Conservation (phyloP, 179 eudicot genomes). For the Beta macrorhiza region DNA sequence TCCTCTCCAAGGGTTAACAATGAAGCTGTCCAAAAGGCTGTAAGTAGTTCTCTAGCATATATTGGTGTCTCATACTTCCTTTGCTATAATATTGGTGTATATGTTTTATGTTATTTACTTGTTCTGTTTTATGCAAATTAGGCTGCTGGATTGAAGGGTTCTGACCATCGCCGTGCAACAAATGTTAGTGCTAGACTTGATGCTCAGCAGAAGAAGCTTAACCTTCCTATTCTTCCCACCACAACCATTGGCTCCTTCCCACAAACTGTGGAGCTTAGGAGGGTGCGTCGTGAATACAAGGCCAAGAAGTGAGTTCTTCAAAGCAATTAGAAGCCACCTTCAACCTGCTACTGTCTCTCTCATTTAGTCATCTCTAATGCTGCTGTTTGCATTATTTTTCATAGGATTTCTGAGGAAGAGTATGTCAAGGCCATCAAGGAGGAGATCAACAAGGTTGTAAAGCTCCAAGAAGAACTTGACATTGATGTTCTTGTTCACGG, state of each 20-base stretch:
- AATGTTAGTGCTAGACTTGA: conserved; percentile 78
- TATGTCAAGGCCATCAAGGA: conserved; percentile 74
- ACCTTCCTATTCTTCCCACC: conserved; percentile 82
- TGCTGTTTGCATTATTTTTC: conserved; percentile 6
- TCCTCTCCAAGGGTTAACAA: conserved; percentile 85
- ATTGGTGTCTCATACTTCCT: background rate
- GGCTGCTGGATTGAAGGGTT: conserved; percentile 84
- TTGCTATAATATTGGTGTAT: background rate
- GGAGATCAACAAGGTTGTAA: conserved; percentile 83
- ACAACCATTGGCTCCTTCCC: conserved; percentile 95
- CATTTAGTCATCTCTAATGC: background rate
- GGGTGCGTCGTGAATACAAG: conserved; percentile 87
- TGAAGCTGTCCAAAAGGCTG: conserved; percentile 84
- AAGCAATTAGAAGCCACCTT: background rate
- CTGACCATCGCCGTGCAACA: conserved; percentile 86
- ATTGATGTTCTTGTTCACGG: conserved; percentile 94
- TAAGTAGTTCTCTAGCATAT: conserved; percentile 36
- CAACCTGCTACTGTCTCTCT: background rate
- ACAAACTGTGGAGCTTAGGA: conserved; percentile 81
- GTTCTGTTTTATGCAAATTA: conserved; percentile 22
- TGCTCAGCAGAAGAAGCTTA: conserved; percentile 91
- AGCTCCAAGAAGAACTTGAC: conserved; percentile 93
- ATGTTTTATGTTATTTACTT: conserved; percentile 4
- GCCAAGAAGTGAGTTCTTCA: conserved; percentile 62
- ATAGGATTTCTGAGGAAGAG: conserved; percentile 77